Percentiles rank a stretch among this genome's conserved stretches.
Conservation (phyloP, 2,329 filamentous ascomycete species). For the Aspergillus fischeri region DNA sequence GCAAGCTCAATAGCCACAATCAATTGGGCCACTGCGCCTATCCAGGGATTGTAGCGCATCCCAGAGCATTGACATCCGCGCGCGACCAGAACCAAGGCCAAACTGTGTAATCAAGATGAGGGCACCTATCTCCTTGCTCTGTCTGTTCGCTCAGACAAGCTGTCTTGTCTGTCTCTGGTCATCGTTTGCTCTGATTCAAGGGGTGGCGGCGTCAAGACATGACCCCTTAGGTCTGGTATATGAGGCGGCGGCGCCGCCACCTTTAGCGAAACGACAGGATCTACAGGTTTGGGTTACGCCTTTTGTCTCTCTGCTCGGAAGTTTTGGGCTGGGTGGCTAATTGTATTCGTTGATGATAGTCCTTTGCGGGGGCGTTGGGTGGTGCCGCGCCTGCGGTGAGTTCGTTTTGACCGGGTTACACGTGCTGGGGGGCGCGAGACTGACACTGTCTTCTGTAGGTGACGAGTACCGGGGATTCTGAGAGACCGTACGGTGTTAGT, state of each 20-base stretch:
- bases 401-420: background rate
- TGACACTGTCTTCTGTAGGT: constrained; percentile 9
- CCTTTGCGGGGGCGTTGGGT: constrained; percentile 6
- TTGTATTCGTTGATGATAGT: background rate
- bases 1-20: background rate
- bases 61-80: background rate
- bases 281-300: background rate
- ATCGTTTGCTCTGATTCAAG: background rate
- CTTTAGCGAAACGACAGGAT: constrained; percentile 3
- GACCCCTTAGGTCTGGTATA: constrained; percentile 5
- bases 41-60: background rate
- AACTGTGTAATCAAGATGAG: background rate
- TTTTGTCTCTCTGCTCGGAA: background rate
- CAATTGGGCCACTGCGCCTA: background rate
- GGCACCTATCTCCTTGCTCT: background rate
- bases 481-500: constrained; percentile 19
- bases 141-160: background rate
- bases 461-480: constrained; percentile 13
- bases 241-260: constrained; percentile 1
- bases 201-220: background rate
- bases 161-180: background rate
- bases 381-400: constrained; percentile 8
- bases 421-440: background rate
- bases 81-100: background rate
- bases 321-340: background rate